Conservation (phyloP, 1,284 basidiomycete genomes). For the Coriolopsis trogii region DNA sequence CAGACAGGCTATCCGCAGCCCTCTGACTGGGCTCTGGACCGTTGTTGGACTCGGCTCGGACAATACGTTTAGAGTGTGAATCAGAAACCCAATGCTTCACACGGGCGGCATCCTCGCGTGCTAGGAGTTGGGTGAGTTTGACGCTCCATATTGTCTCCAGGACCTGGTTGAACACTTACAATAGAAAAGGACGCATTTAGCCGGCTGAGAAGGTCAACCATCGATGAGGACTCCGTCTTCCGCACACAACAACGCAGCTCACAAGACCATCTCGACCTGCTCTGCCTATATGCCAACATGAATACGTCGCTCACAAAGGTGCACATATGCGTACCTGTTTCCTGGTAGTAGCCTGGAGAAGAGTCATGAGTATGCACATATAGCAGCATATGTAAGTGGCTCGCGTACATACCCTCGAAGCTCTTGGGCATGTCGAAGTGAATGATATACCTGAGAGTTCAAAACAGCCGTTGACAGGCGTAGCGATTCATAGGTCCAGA, state of each 20-base stretch:
- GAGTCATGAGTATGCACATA: not conserved
- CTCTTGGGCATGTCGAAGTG: slow-evolving; percentile 84
- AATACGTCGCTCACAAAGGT: no score
- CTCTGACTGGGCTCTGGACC: slow-evolving; percentile 68
- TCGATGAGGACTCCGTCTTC: no score
- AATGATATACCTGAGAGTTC: slow-evolving; percentile 61
- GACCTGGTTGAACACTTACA: slow-evolving; percentile 47
- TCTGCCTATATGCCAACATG: slow-evolving; percentile 49
- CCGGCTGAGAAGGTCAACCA: no score
- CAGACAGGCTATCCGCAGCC: slow-evolving; percentile 63
- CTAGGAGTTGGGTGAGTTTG: no score
- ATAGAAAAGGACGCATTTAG: slow-evolving; percentile 83
- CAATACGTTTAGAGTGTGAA: slow-evolving; percentile 47
- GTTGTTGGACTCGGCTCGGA: slow-evolving; percentile 42
- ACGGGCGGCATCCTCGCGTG: slow-evolving; percentile 72
- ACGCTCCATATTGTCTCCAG: no score
- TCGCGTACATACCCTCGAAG: slow-evolving; percentile 68
- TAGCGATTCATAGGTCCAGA: not conserved
- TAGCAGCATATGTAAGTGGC: not conserved
- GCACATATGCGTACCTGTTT: slow-evolving; percentile 80
- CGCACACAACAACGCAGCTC: no score
- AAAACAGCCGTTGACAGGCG: not conserved
- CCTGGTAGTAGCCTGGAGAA: slow-evolving; percentile 80
- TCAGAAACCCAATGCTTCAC: slow-evolving; percentile 56
- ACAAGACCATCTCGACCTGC: slow-evolving; percentile 86